A percentile compares a stretch with the other conserved stretches of the same genome.
These are phyloP conservation scores for Amaranthus palmeri DNA, from an alignment of 148 eudicot species.

Conservation along the genomic window DNA sequence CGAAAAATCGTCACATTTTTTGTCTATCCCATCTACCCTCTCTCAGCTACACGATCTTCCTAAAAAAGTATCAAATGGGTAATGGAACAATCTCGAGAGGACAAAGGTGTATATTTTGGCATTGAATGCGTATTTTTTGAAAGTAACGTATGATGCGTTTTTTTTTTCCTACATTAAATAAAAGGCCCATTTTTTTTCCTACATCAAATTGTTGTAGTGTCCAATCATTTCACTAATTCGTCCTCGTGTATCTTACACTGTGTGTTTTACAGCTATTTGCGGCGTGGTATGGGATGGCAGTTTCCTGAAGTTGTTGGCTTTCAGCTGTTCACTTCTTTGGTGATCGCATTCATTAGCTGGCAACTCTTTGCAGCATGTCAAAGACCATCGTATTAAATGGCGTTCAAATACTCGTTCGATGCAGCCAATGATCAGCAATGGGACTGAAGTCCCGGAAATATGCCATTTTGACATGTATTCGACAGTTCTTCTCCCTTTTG, in stretches of 20 bases:
- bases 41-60: too few relatives aligned
- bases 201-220: neutral
- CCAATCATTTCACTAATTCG: neutral
- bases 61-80: too few relatives aligned
- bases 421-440: neutral
- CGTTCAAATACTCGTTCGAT: constrained; percentile 2
- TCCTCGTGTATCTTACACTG: constrained; percentile 9
- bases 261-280: constrained; percentile 64
- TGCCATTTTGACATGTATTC: constrained; percentile 4
- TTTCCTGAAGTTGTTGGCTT: constrained; percentile 88
- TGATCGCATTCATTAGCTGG: constrained; percentile 92
- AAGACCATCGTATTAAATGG: constrained; percentile 50
- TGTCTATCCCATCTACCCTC: too few relatives aligned
- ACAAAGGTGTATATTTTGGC: too few relatives aligned
- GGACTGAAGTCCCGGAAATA: constrained; percentile 5
- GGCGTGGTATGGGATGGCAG: constrained; percentile 87
- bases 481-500: neutral
- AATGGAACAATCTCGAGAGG: too few relatives aligned
- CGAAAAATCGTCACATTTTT: too few relatives aligned
- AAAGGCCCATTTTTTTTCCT: too few relatives aligned
- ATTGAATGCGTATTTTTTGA: too few relatives aligned
- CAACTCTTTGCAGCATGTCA: constrained; percentile 91
- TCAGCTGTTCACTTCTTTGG: constrained; percentile 67
- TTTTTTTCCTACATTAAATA: too few relatives aligned
- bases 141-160: too few relatives aligned